A percentile compares a stretch with the other conserved stretches of the same genome.
phyloP scores from a whole-genome alignment of 305 asterid species.

The Andrographis paniculata region DNA sequence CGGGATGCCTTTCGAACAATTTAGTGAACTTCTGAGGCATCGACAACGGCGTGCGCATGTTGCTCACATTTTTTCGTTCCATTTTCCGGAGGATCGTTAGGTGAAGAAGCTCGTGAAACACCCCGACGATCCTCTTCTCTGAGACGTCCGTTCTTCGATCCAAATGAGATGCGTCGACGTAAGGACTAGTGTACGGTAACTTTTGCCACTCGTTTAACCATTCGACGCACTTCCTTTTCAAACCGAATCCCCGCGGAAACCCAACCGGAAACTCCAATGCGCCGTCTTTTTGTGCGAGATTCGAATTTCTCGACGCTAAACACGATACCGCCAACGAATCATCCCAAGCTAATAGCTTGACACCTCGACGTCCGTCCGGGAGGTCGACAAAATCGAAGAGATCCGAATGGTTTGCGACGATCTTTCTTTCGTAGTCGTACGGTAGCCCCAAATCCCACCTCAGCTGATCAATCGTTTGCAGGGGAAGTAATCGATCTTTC shows the following conservation, averaged over 20 bases:
- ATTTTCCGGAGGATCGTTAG: slow-evolving; percentile 53
- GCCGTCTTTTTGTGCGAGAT: slow-evolving; percentile 21
- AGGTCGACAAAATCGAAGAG: slow-evolving; percentile 46
- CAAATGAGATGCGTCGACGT: slow-evolving; percentile 51
- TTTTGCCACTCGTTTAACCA: slow-evolving; percentile 95
- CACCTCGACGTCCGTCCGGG: slow-evolving; percentile 59
- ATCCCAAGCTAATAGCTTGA: slow-evolving; percentile 59
- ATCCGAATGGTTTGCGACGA: slow-evolving; percentile 34
- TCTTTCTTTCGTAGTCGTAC: slow-evolving; percentile 38
- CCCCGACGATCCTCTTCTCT: slow-evolving; percentile 84
- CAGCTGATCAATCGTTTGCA: slow-evolving; percentile 73
- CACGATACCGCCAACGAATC: slow-evolving; percentile 48
- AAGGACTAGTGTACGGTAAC: slow-evolving; percentile 81
- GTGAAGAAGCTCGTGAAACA: slow-evolving; percentile 86
- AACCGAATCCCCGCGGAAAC: slow-evolving; percentile 80
- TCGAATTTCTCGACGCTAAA: slow-evolving; percentile 36
- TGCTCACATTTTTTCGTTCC: slow-evolving; percentile 72
- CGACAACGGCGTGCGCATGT: slow-evolving; percentile 60
- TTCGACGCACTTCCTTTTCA: slow-evolving; percentile 75
- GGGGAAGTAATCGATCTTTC: slow-evolving; percentile 54
- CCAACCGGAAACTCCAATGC: slow-evolving; percentile 57
- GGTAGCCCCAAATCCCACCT: slow-evolving; percentile 90
- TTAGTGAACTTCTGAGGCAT: slow-evolving; percentile 91
- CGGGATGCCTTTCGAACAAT: slow-evolving; percentile 86
- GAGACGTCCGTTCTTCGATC: slow-evolving; percentile 85